Evolutionary conservation across 2,329 filamentous ascomycete genomes (phyloP).

Genomic region (Colletotrichum gloeosporioides): DNA sequence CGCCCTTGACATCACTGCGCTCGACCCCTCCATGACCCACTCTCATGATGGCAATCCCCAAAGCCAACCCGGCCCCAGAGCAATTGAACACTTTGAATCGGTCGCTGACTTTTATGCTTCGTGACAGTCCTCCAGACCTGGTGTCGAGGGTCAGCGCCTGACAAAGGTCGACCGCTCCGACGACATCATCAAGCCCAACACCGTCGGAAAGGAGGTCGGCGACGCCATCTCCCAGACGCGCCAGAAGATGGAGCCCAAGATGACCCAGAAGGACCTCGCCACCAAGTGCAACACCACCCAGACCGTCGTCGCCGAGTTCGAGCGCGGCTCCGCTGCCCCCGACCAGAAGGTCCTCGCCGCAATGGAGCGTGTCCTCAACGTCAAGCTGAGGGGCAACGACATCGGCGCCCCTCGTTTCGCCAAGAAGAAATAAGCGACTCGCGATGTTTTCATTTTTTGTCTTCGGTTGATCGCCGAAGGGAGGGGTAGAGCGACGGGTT

Average conservation of each 20-base stretch:
- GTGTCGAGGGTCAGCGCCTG: constrained; percentile 87
- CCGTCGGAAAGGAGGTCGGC: constrained; percentile 80
- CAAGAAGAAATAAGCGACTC: constrained; percentile 62
- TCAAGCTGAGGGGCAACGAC: constrained; percentile 84
- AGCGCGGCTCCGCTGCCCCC: constrained; percentile 77
- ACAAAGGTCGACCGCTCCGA: constrained; percentile 98
- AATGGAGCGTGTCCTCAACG: constrained; percentile 86
- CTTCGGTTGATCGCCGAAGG: not conserved
- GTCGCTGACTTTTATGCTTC: constrained; percentile 20
- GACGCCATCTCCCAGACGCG: constrained; percentile 83
- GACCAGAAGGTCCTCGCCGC: constrained; percentile 82
- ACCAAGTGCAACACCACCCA: constrained; percentile 89
- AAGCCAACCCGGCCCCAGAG: not conserved
- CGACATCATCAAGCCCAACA: constrained; percentile 98
- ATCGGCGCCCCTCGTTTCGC: constrained; percentile 86
- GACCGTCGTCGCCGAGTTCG: constrained; percentile 81
- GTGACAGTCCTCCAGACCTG: constrained; percentile 53
- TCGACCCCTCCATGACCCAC: constrained; percentile 10
- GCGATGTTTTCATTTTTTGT: not conserved
- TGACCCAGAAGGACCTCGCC: constrained; percentile 90
- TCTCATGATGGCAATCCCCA: not conserved
- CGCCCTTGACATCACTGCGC: constrained; percentile 12
- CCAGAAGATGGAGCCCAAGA: constrained; percentile 84
- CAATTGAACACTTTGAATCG: not conserved
- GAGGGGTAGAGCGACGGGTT: not conserved